phyloP scores from a whole-genome alignment of 1,284 basidiomycete species.

The Wolfiporia cocos region DNA sequence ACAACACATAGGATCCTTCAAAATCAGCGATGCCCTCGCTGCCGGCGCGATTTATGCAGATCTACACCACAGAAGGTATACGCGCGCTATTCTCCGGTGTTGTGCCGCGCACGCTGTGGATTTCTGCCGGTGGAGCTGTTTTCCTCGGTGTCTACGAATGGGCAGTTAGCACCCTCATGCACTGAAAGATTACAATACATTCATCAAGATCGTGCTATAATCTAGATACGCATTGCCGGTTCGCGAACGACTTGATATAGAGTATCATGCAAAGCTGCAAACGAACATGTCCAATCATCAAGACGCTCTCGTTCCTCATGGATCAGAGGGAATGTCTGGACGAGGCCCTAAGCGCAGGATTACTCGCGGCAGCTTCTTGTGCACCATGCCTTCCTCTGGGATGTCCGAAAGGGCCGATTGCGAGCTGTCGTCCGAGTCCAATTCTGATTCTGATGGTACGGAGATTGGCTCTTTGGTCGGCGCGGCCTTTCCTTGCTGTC shows the following conservation, averaged over 20 bases:
- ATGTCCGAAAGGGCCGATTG: conserved; percentile 4
- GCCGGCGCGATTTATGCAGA: conserved; percentile 48
- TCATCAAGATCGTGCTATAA: no score
- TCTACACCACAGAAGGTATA: conserved; percentile 72
- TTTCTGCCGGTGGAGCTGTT: conserved; percentile 93
- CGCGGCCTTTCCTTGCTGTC: not conserved
- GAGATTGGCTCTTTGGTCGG: not conserved
- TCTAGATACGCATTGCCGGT: no score
- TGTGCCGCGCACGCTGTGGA: conserved; percentile 91
- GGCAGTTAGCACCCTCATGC: conserved; percentile 24
- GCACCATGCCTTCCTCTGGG: conserved; percentile 6
- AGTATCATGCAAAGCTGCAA: no score
- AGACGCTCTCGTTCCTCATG: no score
- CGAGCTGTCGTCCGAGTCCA: not conserved
- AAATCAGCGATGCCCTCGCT: conserved; percentile 50
- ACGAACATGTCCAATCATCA: no score
- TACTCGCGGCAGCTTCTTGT: conserved; percentile 24
- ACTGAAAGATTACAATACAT: not conserved
- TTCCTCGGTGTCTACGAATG: conserved; percentile 95
- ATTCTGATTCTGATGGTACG: not conserved
- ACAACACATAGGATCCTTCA: conserved; percentile 36
- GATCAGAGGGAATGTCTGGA: conserved; percentile 5
- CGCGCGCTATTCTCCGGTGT: conserved; percentile 83
- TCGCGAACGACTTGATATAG: no score
- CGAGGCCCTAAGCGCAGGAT: conserved; percentile 22